A percentile compares a stretch with the other conserved stretches of the same genome.
Conservation (phyloP, 495 filamentous ascomycete genomes). For the Platismatia glauca region DNA sequence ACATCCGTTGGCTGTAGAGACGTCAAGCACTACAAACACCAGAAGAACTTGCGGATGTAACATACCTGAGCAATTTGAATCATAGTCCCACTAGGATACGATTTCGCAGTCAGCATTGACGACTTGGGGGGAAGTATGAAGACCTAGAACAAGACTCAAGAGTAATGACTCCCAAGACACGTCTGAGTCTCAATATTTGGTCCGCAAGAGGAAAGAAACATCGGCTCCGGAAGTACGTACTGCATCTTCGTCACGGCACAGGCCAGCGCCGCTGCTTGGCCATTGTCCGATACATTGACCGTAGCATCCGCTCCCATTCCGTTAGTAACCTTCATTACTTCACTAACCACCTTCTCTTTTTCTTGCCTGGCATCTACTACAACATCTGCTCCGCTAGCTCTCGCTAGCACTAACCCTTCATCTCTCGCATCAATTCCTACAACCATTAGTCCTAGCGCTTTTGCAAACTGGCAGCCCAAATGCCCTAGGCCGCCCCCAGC, state of each 20-base stretch:
- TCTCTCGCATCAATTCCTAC: slow-evolving; percentile 50
- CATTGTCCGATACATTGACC: slow-evolving; percentile 37
- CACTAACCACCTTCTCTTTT: slow-evolving; percentile 35
- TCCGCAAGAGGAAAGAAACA: neutral
- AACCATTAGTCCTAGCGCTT: slow-evolving; percentile 41
- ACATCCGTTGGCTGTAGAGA: slow-evolving; percentile 33
- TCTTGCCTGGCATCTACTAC: slow-evolving; percentile 44
- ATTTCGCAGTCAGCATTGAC: neutral
- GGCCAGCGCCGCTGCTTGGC: slow-evolving; percentile 36
- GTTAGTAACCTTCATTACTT: slow-evolving; percentile 39
- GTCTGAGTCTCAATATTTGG: neutral
- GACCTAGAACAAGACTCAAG: neutral
- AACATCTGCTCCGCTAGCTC: slow-evolving; percentile 38
- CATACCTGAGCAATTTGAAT: slow-evolving; percentile 47
- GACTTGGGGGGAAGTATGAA: neutral
- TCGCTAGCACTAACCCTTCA: slow-evolving; percentile 39
- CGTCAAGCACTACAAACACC: neutral
- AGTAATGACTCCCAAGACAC: neutral
- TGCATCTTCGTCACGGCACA: slow-evolving; percentile 48
- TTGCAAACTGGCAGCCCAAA: slow-evolving; percentile 46
- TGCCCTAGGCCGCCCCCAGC: slow-evolving; percentile 53
- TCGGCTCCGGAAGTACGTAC: neutral
- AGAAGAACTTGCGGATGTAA: neutral
- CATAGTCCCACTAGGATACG: slow-evolving; percentile 31
- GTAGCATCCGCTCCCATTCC: slow-evolving; percentile 40